Percentiles rank a stretch among this genome's conserved stretches.
Evolutionary conservation across 208 protist species (phyloP).

Genomic region (Leishmania major): DNA sequence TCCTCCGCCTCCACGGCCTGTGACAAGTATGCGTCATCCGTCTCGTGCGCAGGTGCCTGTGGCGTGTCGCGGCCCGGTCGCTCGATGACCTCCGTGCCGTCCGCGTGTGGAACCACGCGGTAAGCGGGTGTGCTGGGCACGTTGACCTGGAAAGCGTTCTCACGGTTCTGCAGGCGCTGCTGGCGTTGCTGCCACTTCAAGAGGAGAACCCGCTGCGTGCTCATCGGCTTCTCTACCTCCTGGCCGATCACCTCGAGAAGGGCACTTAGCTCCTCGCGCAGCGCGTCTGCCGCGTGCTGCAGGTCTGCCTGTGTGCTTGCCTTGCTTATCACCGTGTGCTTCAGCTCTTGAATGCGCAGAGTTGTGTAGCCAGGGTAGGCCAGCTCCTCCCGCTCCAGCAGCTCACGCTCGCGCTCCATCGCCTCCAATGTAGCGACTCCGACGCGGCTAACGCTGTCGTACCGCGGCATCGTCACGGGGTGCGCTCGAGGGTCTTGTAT

Average conservation of each 20-base stretch:
- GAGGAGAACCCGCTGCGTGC: slow-evolving; percentile 27
- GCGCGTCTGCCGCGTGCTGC: slow-evolving; percentile 23
- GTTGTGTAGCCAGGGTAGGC: slow-evolving; percentile 74
- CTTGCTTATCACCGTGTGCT: slow-evolving; percentile 39
- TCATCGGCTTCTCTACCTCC: slow-evolving; percentile 44
- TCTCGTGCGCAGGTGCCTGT: neutral
- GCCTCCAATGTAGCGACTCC: slow-evolving; percentile 44
- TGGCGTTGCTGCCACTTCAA: slow-evolving; percentile 47
- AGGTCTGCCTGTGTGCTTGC: slow-evolving; percentile 31
- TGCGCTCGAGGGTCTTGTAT: slow-evolving; percentile 62
- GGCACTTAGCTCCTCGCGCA: slow-evolving; percentile 42
- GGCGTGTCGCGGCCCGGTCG: slow-evolving; percentile 15
- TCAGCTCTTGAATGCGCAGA: slow-evolving; percentile 45
- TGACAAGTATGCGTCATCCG: slow-evolving; percentile 28
- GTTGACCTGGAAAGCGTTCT: slow-evolving; percentile 25
- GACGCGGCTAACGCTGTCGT: slow-evolving; percentile 37
- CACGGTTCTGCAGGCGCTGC: slow-evolving; percentile 23
- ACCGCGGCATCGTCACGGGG: slow-evolving; percentile 51
- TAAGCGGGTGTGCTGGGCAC: neutral
- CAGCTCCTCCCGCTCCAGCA: slow-evolving; percentile 59
- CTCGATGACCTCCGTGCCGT: slow-evolving; percentile 37
- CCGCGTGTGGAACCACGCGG: slow-evolving; percentile 23
- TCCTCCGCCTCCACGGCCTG: slow-evolving; percentile 33
- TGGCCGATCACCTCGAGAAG: slow-evolving; percentile 36
- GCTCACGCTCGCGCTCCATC: slow-evolving; percentile 53